These are phyloP conservation scores for Apiospora malaysiana DNA, from an alignment of 2,329 filamentous ascomycete species.

Conservation along the genomic window DNA sequence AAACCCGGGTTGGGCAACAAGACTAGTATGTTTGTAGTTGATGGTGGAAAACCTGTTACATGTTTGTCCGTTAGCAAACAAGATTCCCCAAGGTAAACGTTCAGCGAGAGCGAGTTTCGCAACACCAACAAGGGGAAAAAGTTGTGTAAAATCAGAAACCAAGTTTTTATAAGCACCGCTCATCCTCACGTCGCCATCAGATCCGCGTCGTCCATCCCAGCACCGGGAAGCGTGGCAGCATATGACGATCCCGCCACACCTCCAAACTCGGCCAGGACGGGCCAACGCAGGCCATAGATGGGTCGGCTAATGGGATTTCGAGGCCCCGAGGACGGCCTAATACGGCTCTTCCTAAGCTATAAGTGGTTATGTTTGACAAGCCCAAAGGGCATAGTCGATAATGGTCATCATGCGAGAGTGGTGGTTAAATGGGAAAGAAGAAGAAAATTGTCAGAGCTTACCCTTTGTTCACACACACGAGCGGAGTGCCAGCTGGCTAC, in stretches of 20 bases:
- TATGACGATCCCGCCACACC: constrained; percentile 42
- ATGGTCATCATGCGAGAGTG: constrained; percentile 36
- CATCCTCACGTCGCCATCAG: constrained; percentile 40
- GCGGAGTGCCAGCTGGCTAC: not conserved
- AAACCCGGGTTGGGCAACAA: not conserved
- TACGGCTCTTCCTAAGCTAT: constrained; percentile 44
- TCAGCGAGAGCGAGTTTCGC: not conserved
- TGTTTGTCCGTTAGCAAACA: not conserved
- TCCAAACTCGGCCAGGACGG: constrained; percentile 29
- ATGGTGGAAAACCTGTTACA: not conserved
- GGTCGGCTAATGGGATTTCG: constrained; percentile 27
- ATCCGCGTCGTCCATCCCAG: constrained; percentile 29
- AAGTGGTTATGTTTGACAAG: constrained; percentile 39
- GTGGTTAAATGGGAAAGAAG: not conserved
- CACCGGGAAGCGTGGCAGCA: constrained; percentile 39
- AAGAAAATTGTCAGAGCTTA: constrained; percentile 8
- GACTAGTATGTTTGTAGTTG: not conserved
- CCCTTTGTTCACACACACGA: not conserved
- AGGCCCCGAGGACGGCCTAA: constrained; percentile 39
- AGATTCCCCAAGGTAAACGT: not conserved
- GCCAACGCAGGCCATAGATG: constrained; percentile 18
- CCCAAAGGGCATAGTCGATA: constrained; percentile 34
- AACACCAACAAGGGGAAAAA: not conserved
- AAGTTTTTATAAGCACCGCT: constrained; percentile 41
- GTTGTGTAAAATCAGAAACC: constrained; percentile 35